Base-by-base conservation (phyloP, 352 stramenopile genomes). In the Phytopythium montanum region DNA sequence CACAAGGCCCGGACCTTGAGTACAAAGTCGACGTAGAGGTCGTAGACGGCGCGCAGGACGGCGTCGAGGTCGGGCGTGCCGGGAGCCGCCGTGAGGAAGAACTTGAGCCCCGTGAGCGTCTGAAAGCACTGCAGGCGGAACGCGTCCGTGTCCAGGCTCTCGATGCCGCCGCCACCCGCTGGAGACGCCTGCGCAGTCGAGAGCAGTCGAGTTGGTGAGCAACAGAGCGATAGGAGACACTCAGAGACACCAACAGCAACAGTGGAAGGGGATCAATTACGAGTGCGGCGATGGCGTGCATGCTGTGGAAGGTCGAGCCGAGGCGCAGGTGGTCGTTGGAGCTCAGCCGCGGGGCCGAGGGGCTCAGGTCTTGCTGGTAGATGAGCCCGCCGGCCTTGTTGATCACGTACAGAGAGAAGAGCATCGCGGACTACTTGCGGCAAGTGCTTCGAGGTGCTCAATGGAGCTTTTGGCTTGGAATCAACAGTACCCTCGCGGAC, bases 21-120 rank as follows among this genome's bases (percentile, higher is more conserved):
- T 59, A 98, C 93, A 59, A 96, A 98, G 81, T 98, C 93, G 38
- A 96, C 81, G 68, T 97, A 98, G n/a, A 98, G 67, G 58, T 97
- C 90, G 70, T 98, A 98, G 29, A 98, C 89, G 5, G 79, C 84
- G 55, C 80, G 87, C 61, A 98, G 62, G 3, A 89, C 89, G 26
- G 72, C 61, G 54, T 97, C 91, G 39, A 98, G 62, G 16, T 97
- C 88, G 21, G 76, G 69, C 45, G 88, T 96, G 25, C 81, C 85
- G 14, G 95, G 74, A 26, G 89, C 78, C 23, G 92, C 88, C n/a
- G 89, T 97, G 55, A 97, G 87, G 60, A 98, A 97, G 65, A 98
- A 98, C 64, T 97, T 98, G 55, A 96, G 85, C 2, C 92, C 92
- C 18, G 93, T 98, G 14, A 85, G 75, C 44, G 92, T 96, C 71